A percentile compares a stretch with the other conserved stretches of the same genome.
phyloP scores from a whole-genome alignment of 352 stramenopile genomes.

The Phytopythium oedochilum region DNA sequence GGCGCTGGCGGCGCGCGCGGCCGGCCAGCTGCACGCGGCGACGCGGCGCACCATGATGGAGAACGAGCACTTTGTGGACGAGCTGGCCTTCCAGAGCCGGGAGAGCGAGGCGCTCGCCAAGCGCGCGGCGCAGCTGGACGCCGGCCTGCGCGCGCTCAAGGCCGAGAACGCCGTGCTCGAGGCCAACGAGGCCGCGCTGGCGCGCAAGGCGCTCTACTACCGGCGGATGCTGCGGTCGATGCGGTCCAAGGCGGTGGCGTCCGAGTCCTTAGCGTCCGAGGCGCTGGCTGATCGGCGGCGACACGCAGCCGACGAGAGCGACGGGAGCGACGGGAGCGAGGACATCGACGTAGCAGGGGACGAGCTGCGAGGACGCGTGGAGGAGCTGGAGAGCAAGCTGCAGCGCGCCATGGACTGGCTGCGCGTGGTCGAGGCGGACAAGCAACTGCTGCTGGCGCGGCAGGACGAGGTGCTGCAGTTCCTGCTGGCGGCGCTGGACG shows the following conservation, averaged over 20 bases:
- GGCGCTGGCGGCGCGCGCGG: slow-evolving; percentile 45
- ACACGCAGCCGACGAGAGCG: slow-evolving; percentile 4
- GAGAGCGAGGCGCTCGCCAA: slow-evolving; percentile 69
- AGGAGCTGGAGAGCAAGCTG: slow-evolving; percentile 24
- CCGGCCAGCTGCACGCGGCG: slow-evolving; percentile 60
- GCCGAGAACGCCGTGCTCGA: slow-evolving; percentile 47
- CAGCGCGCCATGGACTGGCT: slow-evolving; percentile 41
- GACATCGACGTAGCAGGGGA: slow-evolving; percentile 6
- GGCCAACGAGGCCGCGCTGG: slow-evolving; percentile 45
- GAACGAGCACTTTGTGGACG: slow-evolving; percentile 71
- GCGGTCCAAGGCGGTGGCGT: too few species aligned
- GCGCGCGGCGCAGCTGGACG: slow-evolving; percentile 34
- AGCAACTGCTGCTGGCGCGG: slow-evolving; percentile 50
- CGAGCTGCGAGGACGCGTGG: slow-evolving; percentile 8
- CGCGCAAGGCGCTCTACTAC: slow-evolving; percentile 69
- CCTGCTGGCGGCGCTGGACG: slow-evolving; percentile 31
- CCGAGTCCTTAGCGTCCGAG: too few species aligned
- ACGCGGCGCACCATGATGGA: slow-evolving; percentile 81
- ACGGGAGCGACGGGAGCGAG: slow-evolving; percentile 15
- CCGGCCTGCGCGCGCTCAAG: slow-evolving; percentile 35
- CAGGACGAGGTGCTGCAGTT: slow-evolving; percentile 71
- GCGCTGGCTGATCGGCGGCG: too few species aligned
- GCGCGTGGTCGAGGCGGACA: slow-evolving; percentile 41
- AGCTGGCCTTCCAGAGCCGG: slow-evolving; percentile 65
- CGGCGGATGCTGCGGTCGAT: slow-evolving; percentile 39